phyloP scores from a whole-genome alignment of 1,284 basidiomycete genomes.

The Leccinum angustisporum region DNA sequence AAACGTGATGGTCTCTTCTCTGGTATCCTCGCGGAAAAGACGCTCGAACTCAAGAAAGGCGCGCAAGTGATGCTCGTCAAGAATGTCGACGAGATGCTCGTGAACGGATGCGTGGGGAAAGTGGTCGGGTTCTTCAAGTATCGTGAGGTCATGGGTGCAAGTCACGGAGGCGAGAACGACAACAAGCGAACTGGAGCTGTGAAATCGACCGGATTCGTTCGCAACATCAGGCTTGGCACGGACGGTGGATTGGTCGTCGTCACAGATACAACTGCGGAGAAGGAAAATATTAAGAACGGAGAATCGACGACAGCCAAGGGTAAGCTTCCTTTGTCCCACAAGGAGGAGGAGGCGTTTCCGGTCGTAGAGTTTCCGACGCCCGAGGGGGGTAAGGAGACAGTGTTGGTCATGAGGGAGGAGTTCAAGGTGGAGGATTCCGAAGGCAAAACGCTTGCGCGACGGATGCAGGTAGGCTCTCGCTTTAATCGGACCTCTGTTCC shows the following conservation, averaged over 20 bases:
- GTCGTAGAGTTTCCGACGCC: slow-evolving; percentile 62
- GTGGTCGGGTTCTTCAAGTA: slow-evolving; percentile 47
- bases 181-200: slow-evolving; percentile 16
- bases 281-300: slow-evolving; percentile 17
- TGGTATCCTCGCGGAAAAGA: slow-evolving; percentile 51
- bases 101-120: slow-evolving; percentile 72
- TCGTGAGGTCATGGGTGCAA: slow-evolving; percentile 18
- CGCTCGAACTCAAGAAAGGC: slow-evolving; percentile 54
- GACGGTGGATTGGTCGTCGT: slow-evolving; percentile 7
- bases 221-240: slow-evolving; percentile 16
- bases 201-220: slow-evolving; percentile 30
- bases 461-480: slow-evolving; percentile 40
- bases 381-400: slow-evolving; percentile 38
- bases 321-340: slow-evolving; percentile 13
- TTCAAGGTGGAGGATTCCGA: slow-evolving; percentile 71
- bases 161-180: slow-evolving; percentile 17
- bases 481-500: neutral
- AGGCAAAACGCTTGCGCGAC: slow-evolving; percentile 62
- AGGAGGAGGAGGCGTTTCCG: slow-evolving; percentile 46
- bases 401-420: slow-evolving; percentile 58
- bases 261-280: slow-evolving; percentile 1
- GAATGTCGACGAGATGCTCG: slow-evolving; percentile 65
- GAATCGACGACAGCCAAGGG: slow-evolving; percentile 2
- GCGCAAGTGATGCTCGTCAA: slow-evolving; percentile 73
- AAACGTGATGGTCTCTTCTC: slow-evolving; percentile 48